Conservation (phyloP, 768 basidiomycete species). For the Pleurotus citrinopileatus region DNA sequence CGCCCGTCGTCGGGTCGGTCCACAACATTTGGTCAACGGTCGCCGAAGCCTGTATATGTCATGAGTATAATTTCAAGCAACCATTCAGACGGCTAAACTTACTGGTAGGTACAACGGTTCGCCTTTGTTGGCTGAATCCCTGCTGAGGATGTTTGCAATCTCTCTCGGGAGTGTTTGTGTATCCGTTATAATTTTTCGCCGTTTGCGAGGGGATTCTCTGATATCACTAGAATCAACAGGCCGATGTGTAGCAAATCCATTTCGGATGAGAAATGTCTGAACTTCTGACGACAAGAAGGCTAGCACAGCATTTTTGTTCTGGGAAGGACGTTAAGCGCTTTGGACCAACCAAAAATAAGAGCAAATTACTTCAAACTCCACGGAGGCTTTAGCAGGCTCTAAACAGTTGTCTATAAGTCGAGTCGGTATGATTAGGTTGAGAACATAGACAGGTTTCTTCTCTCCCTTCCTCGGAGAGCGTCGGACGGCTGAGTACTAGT, state of each 20-base stretch:
- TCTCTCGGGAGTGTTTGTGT: slow-evolving; percentile 1
- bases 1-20: slow-evolving; percentile 62
- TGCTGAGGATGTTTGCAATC: not conserved
- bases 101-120: too few species aligned
- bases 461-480: slow-evolving; percentile 79
- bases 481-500: slow-evolving; percentile 42
- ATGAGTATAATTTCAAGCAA: slow-evolving; percentile 3
- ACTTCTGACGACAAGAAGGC: slow-evolving; percentile 57
- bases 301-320: slow-evolving; percentile 60
- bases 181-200: slow-evolving; percentile 34
- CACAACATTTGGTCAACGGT: slow-evolving; percentile 41
- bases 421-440: slow-evolving; percentile 70
- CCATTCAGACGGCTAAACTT: not conserved
- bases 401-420: slow-evolving; percentile 72
- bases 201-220: slow-evolving; percentile 47
- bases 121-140: not conserved
- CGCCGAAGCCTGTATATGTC: slow-evolving; percentile 15
- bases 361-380: slow-evolving; percentile 63
- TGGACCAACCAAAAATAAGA: slow-evolving; percentile 11
- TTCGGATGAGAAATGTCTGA: slow-evolving; percentile 57
- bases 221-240: slow-evolving; percentile 16
- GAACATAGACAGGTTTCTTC: slow-evolving; percentile 78
- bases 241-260: slow-evolving; percentile 49
- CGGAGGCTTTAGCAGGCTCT: slow-evolving; percentile 70
- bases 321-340: slow-evolving; percentile 1